Conservation (phyloP, 164 flowering plant species). For the Annona cherimola region DNA sequence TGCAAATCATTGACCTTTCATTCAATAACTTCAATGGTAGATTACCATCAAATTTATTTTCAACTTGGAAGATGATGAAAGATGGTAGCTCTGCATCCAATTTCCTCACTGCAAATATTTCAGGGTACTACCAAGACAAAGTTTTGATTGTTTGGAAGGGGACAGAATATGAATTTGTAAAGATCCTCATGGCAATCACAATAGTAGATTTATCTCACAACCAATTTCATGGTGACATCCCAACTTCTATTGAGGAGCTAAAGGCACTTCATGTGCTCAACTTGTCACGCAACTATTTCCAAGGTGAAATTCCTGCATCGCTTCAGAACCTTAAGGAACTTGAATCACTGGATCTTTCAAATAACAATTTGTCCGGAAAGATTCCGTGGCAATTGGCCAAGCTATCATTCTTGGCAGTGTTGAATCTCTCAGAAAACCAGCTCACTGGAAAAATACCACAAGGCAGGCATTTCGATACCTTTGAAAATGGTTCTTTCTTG, state of each 20-base stretch:
- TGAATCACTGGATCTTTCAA: constrained; percentile 28
- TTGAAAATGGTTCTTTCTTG: neutral
- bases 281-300: constrained; percentile 28
- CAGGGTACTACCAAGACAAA: constrained; percentile 24
- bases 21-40: constrained; percentile 11
- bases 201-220: constrained; percentile 53
- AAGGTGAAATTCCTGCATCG: constrained; percentile 29
- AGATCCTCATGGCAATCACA: constrained; percentile 38
- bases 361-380: constrained; percentile 25
- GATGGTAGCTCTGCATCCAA: neutral
- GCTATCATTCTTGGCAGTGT: constrained; percentile 21
- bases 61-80: constrained; percentile 24
- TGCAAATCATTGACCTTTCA: constrained; percentile 19
- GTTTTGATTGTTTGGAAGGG: constrained; percentile 46
- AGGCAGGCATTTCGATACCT: constrained; percentile 28
- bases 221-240: constrained; percentile 42
- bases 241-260: constrained; percentile 34
- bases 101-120: neutral
- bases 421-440: constrained; percentile 33
- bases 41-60: constrained; percentile 3
- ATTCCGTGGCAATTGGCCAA: constrained; percentile 24
- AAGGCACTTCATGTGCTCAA: constrained; percentile 40
- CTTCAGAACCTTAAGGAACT: constrained; percentile 26
- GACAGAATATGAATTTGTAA: constrained; percentile 23
- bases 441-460: constrained; percentile 29